These are phyloP conservation scores for Exophiala oligosperma DNA, from an alignment of 2,329 filamentous ascomycete genomes.

Conservation along the genomic window DNA sequence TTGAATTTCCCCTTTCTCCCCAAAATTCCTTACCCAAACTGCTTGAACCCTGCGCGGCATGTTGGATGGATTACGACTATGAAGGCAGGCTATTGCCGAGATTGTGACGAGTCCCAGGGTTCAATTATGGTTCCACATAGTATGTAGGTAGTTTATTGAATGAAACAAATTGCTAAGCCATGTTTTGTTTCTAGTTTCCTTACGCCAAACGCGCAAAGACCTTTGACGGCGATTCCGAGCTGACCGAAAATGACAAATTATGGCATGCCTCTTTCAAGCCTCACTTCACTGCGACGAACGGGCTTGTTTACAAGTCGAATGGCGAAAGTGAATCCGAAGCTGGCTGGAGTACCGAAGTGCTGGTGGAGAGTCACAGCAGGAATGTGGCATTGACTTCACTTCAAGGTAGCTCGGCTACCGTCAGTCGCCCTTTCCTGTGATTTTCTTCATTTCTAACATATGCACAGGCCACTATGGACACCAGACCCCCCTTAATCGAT, in stretches of 20 bases:
- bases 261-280: conserved; percentile 66
- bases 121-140: conserved; percentile 30
- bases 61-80: no score
- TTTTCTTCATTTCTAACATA: no score
- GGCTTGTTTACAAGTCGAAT: conserved; percentile 21
- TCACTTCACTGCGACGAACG: conserved; percentile 21
- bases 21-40: conserved; percentile 32
- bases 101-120: conserved; percentile 15
- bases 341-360: conserved; percentile 7
- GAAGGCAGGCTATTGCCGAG: no score
- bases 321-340: background rate
- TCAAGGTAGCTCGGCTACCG: background rate
- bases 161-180: conserved; percentile 43
- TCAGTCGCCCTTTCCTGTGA: no score
- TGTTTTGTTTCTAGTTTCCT: conserved; percentile 69
- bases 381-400: conserved; percentile 18
- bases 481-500: no score
- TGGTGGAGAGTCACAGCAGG: conserved; percentile 1
- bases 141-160: conserved; percentile 46
- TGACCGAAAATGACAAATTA: conserved; percentile 63
- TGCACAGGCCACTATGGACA: no score
- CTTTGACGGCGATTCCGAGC: conserved; percentile 54
- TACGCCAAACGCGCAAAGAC: conserved; percentile 78
- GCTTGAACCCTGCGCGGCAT: no score
- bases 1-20: conserved; percentile 59